phyloP scores from a whole-genome alignment of 352 stramenopile species.

The Phytophthora syringae region DNA sequence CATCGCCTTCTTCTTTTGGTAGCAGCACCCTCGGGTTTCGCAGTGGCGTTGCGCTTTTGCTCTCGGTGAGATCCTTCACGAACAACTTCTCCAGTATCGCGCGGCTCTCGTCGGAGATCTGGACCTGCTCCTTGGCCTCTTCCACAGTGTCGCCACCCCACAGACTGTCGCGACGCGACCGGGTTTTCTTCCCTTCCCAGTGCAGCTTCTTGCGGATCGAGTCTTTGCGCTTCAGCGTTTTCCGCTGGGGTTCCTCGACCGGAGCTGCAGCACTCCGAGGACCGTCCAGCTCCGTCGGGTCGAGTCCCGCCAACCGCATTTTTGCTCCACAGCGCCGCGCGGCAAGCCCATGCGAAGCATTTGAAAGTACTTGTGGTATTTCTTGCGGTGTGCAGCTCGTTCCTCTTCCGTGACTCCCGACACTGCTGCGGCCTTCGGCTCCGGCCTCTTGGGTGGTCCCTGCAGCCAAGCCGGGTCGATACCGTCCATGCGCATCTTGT shows the following conservation, averaged over 20 bases:
- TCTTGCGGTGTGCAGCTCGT: conserved; percentile 61
- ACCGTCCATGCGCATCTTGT: conserved; percentile 88
- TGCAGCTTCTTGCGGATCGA: conserved; percentile 90
- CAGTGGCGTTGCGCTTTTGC: conserved; percentile 46
- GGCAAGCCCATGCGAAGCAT: conserved; percentile 84
- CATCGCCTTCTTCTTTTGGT: conserved; percentile 72
- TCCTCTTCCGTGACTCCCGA: conserved; percentile 52
- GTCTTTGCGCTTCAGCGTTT: conserved; percentile 61
- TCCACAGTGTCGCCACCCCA: conserved; percentile 58
- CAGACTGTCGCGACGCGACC: conserved; percentile 63
- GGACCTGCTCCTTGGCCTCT: conserved; percentile 49
- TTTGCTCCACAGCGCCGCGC: conserved; percentile 86
- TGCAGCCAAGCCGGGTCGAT: conserved; percentile 72
- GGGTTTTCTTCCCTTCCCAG: conserved; percentile 74
- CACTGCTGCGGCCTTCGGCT: conserved; percentile 26
- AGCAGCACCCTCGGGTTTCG: conserved; percentile 30
- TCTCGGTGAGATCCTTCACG: conserved; percentile 72
- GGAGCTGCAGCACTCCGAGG: conserved; percentile 35
- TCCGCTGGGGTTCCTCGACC: conserved; percentile 30
- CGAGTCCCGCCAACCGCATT: conserved; percentile 77
- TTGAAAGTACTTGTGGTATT: conserved; percentile 87
- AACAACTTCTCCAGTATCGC: conserved; percentile 82
- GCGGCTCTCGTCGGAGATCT: conserved; percentile 76
- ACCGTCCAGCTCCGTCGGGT: conserved; percentile 73
- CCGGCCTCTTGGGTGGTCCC: conserved; percentile 48